Base-by-base conservation (phyloP, 768 basidiomycete genomes). In the Suillus plorans region DNA sequence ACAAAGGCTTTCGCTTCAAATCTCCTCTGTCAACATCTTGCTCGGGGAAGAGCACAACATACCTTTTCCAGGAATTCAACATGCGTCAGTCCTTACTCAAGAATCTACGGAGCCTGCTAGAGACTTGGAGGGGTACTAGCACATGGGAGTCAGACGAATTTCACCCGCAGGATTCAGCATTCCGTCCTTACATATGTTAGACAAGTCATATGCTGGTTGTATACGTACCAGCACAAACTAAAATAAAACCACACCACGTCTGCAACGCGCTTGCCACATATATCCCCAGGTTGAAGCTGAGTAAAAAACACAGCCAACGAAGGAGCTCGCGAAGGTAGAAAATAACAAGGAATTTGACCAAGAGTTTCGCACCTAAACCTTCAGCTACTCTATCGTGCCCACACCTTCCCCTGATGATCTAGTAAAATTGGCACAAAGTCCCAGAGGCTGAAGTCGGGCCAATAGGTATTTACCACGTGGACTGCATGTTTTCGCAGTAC, bases 371-470 rank as follows among this genome's bases (percentile, higher is more conserved):
- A 70, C 69, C 4, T 68, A 64, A n/a, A 77, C 73, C 16, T 70
- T 68, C 45, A 66, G 68, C 9, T 81, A 86, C 9, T 78, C 71
- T 25, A 85, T 73, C 8, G 78, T 81, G 25, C 79, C 75, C 20
- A 81, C 79, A 69, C 80, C 83, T 22, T 83, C 80, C 61, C 85
- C 75, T 99, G 97, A 77, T 89, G 98, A 61, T 92, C 89, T 52
- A 99, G 80, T 22, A 99, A 77, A 60, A 99, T 88, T 1, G 94
- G 94, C 28, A 97, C 75, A 69, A 99, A 86, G 68, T 99, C 92
- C 63, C 85, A 81, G 3, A 98, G 73, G 5, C 95, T 91, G 71
- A 97, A 97, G 63, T 95, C 90, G 0, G 97, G 97, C 97, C 97
- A 99, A 71, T 90, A 95, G 0, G 86, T 85, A 16, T 86, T 79